These are phyloP conservation scores for Alternaria alternata DNA, from an alignment of 2,329 filamentous ascomycete genomes.

Conservation along the genomic window DNA sequence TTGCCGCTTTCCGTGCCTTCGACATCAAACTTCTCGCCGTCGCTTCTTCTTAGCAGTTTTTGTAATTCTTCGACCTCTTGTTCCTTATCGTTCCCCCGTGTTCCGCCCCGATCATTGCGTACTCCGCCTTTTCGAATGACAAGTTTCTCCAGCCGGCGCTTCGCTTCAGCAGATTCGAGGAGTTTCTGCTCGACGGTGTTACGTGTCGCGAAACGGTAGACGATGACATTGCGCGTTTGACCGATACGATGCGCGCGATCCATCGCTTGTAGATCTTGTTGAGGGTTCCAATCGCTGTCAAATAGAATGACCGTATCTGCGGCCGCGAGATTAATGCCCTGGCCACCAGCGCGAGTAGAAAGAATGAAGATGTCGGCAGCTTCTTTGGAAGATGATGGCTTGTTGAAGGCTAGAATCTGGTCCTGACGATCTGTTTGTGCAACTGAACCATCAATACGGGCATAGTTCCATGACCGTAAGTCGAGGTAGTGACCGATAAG, in stretches of 20 bases:
- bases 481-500: conserved; percentile 86
- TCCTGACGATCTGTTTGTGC: conserved; percentile 67
- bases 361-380: conserved; percentile 78
- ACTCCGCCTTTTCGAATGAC: conserved; percentile 88
- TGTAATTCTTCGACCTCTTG: conserved; percentile 60
- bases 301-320: conserved; percentile 94
- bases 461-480: conserved; percentile 81
- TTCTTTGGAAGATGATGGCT: conserved; percentile 37
- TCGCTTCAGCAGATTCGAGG: conserved; percentile 86
- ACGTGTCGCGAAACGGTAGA: conserved; percentile 92
- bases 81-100: conserved; percentile 43
- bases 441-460: conserved; percentile 90
- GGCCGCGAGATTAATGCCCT: conserved; percentile 91
- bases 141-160: conserved; percentile 89
- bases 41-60: conserved; percentile 64
- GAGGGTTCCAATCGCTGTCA: conserved; percentile 92
- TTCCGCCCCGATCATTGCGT: conserved; percentile 69
- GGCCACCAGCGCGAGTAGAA: conserved; percentile 88
- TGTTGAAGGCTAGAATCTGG: conserved; percentile 61
- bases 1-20: conserved; percentile 65
- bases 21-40: conserved; percentile 71
- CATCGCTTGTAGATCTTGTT: conserved; percentile 95
- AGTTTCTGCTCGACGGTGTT: conserved; percentile 91
- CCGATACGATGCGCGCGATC: conserved; percentile 95
- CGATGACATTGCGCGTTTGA: conserved; percentile 88